These are phyloP conservation scores for Volvariella volvacea DNA, from an alignment of 1,284 basidiomycete species.

Conservation along the genomic window DNA sequence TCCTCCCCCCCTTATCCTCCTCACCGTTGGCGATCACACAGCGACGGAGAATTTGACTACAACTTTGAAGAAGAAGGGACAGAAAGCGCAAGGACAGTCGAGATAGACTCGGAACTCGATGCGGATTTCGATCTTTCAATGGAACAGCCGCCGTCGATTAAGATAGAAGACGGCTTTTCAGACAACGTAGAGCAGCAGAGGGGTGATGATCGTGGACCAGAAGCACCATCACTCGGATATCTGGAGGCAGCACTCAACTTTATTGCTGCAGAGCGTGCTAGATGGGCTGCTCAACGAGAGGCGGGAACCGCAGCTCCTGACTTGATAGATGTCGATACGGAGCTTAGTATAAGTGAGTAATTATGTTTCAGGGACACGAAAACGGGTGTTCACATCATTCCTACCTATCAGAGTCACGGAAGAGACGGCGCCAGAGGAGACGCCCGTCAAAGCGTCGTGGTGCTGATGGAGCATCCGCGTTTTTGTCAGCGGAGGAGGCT, in stretches of 20 bases:
- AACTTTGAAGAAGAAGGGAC: conserved; percentile 10
- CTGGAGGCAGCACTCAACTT: conserved; percentile 61
- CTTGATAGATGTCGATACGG: no score
- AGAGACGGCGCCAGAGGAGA: no score
- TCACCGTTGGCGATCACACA: not conserved
- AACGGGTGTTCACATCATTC: no score
- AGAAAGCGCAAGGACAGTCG: conserved; percentile 24
- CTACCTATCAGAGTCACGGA: no score
- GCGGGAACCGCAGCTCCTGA: conserved; percentile 18
- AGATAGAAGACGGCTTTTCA: not conserved
- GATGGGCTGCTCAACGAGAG: conserved; percentile 40
- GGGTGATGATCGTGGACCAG: not conserved
- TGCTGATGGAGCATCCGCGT: no score
- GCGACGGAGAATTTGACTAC: conserved; percentile 3
- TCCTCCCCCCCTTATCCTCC: not conserved
- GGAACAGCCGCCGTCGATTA: conserved; percentile 2
- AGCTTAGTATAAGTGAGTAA: no score
- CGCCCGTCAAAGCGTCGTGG: no score
- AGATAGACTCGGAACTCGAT: conserved; percentile 22
- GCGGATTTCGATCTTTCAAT: conserved; percentile 10
- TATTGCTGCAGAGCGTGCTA: conserved; percentile 57
- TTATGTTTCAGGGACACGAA: no score
- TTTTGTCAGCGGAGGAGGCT: no score
- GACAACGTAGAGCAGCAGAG: not conserved
- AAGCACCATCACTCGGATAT: conserved; percentile 49